Evolutionary conservation across 148 eudicot genomes (phyloP), one percentile per base, ranked within the genome.

Genomic region (Persicaria maculosa): DNA sequence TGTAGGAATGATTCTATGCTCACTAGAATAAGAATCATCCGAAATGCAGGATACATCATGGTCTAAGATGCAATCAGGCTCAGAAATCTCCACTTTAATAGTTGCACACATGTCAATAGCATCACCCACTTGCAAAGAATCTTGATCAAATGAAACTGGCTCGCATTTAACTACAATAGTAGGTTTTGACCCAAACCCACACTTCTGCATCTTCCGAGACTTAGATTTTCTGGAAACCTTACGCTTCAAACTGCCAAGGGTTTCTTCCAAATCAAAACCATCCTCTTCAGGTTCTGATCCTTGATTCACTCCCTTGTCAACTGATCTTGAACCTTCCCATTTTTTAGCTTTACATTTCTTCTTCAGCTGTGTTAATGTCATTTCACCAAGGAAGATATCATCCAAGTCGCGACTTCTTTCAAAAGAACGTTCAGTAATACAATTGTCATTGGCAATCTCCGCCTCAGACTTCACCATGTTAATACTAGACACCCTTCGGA

Each of bases 201-300:
- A 17, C 50, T 52, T 77, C 31, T 36, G 43, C 79, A 78, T 84
- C 81, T 50, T 93, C 82, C 76, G 81, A 44, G 80, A 73, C 76
- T 80, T 83, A 48, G 64, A 68, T 71, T 72, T 84, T 72, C 81
- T 84, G 15, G 82, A 71, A 76, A 75, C 59, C 85, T 82, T 88
- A 44, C 77, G 75, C 76, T 84, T 92, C 90, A 74, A 88, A 74
- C 80, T 81, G 68, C 76, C 77, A 59, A 92, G 86, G 71, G 97
- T 80, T 83, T 84, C 89, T 71, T 71, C 69, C 65, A 90, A 82
- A 80, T 88, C 89, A 79, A 74, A 62, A 16, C 83, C 88, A 80
- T 89, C 89, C 76, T 78, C 88, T 14, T 81, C 85, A 64, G 54
- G 65, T 11, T 68, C 71, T 59, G 70, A 53, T 40, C 82, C 81